Base-by-base conservation (phyloP, 169 alveolate species). In the Babesia bovis region DNA sequence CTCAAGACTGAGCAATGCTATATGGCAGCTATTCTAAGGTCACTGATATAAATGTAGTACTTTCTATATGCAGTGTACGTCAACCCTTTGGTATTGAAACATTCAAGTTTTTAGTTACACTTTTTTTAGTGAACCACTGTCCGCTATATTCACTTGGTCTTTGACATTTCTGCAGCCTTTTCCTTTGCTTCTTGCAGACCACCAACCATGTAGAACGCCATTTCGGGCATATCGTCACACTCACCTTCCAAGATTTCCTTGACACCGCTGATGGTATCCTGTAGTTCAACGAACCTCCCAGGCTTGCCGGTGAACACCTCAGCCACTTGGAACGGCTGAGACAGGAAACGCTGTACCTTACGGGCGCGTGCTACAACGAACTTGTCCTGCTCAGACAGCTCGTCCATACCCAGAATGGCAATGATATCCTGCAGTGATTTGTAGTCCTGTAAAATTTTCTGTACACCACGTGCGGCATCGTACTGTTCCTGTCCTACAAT, bases 191-290 rank as follows among this genome's bases (percentile, higher is more conserved):
- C 98, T 47, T 95, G 93, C 55, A 97, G 77, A 44, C 91, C 95
- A 32, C 99, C 99, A 66, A 92, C 94, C 99, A 97, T 96, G 79
- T 95, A 96, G 93, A 97, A 97, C 49, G 98, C 97, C 87, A 93
- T 86, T 85, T 97, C 99, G 32, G 98, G 98, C 52, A 93, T 85
- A 60, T 96, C 98, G 69, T 97, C 99, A 72, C 98, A 96, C 58
- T 94, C 90, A 35, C 99, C 99, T 30, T 84, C 91, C 21, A 97
- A 84, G 28, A 97, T 90, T 36, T 92, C 98, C 56, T 84, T 50
- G 70, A 90, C 84, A 38, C 97, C 97, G 38, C 75, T 89, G 60
- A 97, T 92, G 56, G 98, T 96, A 33, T 94, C 97, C 26, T 75
- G 85, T 40, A 95, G 87, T 32, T 92, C 96, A 38, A 96, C 99